Percentiles rank a stretch among this genome's conserved stretches.
Evolutionary conservation across 1,284 basidiomycete species (phyloP).

Genomic region (Lentinus polychrous): DNA sequence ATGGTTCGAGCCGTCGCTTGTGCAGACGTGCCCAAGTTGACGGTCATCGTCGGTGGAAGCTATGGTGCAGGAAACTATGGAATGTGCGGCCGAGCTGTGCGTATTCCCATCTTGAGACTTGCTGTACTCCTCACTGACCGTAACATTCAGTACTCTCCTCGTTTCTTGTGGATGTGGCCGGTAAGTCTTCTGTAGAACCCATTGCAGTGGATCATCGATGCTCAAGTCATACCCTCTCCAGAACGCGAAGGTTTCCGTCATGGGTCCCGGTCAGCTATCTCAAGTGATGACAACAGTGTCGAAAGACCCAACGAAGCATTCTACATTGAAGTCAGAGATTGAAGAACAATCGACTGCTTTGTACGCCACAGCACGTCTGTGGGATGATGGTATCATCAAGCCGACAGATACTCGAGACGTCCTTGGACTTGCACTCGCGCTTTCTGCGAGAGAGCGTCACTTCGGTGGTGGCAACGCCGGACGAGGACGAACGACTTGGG

Average conservation of each 20-base stretch:
- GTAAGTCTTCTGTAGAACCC: constrained; percentile 35
- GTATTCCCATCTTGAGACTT: constrained; percentile 20
- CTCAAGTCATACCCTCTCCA: constrained; percentile 24
- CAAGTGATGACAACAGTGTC: constrained; percentile 91
- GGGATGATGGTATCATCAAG: constrained; percentile 94
- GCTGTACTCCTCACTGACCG: constrained; percentile 9
- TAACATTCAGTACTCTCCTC: constrained; percentile 69
- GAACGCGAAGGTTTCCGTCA: constrained; percentile 94
- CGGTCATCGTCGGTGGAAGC: constrained; percentile 91
- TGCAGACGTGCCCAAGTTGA: constrained; percentile 91
- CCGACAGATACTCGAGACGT: constrained; percentile 89
- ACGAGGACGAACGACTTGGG: constrained; percentile 49
- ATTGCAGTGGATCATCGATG: background rate
- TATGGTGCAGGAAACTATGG: constrained; percentile 96
- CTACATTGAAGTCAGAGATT: constrained; percentile 71
- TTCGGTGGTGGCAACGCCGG: constrained; percentile 16
- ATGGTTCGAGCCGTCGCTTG: constrained; percentile 97
- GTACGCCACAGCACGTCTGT: constrained; percentile 85
- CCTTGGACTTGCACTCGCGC: constrained; percentile 77
- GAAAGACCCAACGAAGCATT: constrained; percentile 71
- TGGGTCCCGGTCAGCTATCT: constrained; percentile 90
- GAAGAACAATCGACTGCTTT: constrained; percentile 82
- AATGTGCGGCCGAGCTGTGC: constrained; percentile 85
- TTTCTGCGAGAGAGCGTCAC: constrained; percentile 49
- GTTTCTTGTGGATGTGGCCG: constrained; percentile 98